Conservation (phyloP, 2,329 filamentous ascomycete genomes). For the Fusarium subtropicale region DNA sequence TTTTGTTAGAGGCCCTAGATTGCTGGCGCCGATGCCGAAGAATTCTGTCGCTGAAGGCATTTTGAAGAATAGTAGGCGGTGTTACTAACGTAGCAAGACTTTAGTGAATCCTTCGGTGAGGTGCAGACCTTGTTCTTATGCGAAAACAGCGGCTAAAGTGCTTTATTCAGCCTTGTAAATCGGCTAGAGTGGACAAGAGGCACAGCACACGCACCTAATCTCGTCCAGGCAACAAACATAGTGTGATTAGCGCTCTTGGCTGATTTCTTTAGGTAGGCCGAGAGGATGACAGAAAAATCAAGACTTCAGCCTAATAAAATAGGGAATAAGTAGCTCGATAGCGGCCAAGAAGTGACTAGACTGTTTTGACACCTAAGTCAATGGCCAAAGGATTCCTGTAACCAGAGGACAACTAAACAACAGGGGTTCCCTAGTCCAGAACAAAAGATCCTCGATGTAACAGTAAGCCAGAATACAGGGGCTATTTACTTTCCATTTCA, state of each 20-base stretch:
- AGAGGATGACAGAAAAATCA: background rate
- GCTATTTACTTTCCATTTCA: no score
- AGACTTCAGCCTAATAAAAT: fast-evolving
- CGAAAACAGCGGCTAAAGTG: background rate
- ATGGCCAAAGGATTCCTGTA: fast-evolving
- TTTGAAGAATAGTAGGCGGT: fast-evolving
- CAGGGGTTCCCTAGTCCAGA: background rate
- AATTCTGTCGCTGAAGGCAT: slow-evolving; percentile 14
- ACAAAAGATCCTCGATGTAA: background rate
- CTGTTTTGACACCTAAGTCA: fast-evolving
- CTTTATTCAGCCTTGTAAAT: background rate
- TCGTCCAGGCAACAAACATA: fast-evolving
- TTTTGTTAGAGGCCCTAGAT: slow-evolving; percentile 5
- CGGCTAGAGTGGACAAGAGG: background rate
- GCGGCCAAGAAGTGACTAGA: no score
- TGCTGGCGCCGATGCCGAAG: slow-evolving; percentile 2
- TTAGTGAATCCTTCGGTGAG: background rate
- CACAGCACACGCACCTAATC: background rate
- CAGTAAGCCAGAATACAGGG: background rate
- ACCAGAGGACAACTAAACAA: background rate
- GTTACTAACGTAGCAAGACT: no score
- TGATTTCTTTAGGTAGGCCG: fast-evolving
- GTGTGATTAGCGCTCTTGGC: background rate
- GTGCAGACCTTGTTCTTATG: background rate
- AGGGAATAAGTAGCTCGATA: no score